Conservation (phyloP, 176 grass and related monocot species). For the Zizania latifolia region DNA sequence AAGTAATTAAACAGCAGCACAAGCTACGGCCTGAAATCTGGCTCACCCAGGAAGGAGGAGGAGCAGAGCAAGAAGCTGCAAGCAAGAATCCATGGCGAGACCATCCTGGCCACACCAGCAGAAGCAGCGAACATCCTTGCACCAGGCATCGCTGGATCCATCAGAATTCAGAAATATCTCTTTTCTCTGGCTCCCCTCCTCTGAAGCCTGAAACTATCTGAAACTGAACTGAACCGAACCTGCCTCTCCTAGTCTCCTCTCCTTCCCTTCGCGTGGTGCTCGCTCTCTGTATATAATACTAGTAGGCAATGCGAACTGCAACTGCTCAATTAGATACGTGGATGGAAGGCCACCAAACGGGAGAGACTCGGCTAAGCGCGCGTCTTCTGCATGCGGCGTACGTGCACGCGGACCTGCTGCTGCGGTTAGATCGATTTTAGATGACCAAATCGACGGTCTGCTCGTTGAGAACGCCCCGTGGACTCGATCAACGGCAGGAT, state of each 20-base stretch:
- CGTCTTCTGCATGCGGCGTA: neutral
- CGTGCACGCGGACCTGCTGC: neutral
- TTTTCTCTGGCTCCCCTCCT: neutral
- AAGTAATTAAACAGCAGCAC: neutral
- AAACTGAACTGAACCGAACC: neutral
- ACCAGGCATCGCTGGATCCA: neutral
- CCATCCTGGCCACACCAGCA: neutral
- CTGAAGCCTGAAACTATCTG: neutral
- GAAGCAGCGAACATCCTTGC: neutral
- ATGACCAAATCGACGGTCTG: neutral
- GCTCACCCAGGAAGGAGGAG: conserved; percentile 26
- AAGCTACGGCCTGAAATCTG: neutral
- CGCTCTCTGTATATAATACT: conserved; percentile 2
- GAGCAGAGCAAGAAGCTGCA: conserved; percentile 29
- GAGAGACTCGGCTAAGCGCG: neutral
- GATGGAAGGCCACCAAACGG: conserved; percentile 26
- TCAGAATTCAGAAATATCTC: neutral
- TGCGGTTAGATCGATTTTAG: conserved; percentile 16
- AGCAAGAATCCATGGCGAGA: conserved; percentile 18
- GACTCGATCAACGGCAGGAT: neutral
- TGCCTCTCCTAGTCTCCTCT: neutral
- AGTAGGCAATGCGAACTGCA: neutral
- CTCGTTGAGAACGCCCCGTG: neutral
- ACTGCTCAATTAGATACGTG: conserved; percentile 15
- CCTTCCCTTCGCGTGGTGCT: neutral